A percentile compares a stretch with the other conserved stretches of the same genome.
These are phyloP conservation scores for Mycogone perniciosa DNA, from an alignment of 2,329 filamentous ascomycete genomes.

Conservation along the genomic window DNA sequence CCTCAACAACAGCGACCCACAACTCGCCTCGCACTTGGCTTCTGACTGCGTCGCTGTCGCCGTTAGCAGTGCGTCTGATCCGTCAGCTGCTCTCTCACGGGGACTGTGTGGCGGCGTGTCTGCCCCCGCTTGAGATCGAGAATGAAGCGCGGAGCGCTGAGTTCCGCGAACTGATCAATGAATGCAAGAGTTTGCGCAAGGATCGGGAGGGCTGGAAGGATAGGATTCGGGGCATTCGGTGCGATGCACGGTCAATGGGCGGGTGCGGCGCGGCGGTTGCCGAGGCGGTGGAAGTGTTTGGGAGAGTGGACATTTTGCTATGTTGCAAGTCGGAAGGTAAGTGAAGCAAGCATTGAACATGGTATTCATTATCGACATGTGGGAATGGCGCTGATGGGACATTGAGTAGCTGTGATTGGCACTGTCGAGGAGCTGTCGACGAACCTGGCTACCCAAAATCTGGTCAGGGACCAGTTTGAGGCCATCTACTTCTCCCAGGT, in stretches of 20 bases:
- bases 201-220: slow-evolving; percentile 74
- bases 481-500: slow-evolving; percentile 92
- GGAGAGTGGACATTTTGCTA: slow-evolving; percentile 80
- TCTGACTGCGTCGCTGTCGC: slow-evolving; percentile 78
- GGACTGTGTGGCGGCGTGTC: slow-evolving; percentile 80
- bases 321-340: slow-evolving; percentile 83
- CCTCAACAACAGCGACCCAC: slow-evolving; percentile 48
- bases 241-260: slow-evolving; percentile 55
- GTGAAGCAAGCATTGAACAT: slow-evolving; percentile 12
- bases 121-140: slow-evolving; percentile 72
- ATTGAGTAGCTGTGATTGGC: slow-evolving; percentile 65
- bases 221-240: slow-evolving; percentile 60
- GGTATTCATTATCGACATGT: neutral
- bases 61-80: slow-evolving; percentile 75
- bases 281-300: slow-evolving; percentile 77
- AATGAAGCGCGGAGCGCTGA: slow-evolving; percentile 69
- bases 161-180: slow-evolving; percentile 71
- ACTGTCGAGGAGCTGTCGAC: slow-evolving; percentile 85
- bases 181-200: slow-evolving; percentile 56
- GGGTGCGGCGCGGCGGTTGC: slow-evolving; percentile 83
- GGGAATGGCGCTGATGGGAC: neutral
- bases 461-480: slow-evolving; percentile 89
- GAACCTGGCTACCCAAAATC: slow-evolving; percentile 62
- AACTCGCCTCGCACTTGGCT: slow-evolving; percentile 87
- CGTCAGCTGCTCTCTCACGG: slow-evolving; percentile 81